Evolutionary conservation across 1,284 basidiomycete genomes (phyloP).

Genomic region (Veloporphyrellus conicus): DNA sequence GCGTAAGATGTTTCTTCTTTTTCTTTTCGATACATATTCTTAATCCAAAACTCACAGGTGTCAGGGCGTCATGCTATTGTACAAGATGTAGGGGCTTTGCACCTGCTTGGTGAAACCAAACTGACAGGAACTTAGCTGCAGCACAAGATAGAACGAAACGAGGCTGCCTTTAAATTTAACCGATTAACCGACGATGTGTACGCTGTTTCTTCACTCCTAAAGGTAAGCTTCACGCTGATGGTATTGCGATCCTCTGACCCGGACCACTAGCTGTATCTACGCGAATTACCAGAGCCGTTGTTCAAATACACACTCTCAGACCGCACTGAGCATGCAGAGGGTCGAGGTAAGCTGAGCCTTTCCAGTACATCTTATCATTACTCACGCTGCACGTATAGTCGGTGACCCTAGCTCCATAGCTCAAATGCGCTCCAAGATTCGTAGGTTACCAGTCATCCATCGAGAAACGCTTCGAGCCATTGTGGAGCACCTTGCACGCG

Average conservation of each 20-base stretch:
- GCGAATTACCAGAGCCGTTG: conserved; percentile 90
- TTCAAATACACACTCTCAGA: conserved; percentile 84
- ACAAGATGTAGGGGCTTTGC: conserved; percentile 55
- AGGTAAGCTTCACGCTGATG: conserved; percentile 48
- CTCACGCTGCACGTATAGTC: conserved; percentile 38
- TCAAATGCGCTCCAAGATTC: conserved; percentile 74
- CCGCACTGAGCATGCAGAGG: conserved; percentile 77
- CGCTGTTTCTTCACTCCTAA: conserved; percentile 86
- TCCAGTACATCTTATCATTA: background rate
- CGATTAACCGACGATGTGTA: conserved; percentile 78
- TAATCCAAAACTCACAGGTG: conserved; percentile 44
- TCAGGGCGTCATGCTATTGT: conserved; percentile 84
- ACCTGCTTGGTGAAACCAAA: background rate
- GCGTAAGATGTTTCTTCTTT: conserved; percentile 44
- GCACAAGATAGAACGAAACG: conserved; percentile 87
- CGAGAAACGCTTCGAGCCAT: conserved; percentile 84
- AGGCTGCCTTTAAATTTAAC: conserved; percentile 78
- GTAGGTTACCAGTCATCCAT: conserved; percentile 80
- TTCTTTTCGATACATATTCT: background rate
- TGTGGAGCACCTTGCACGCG: conserved; percentile 83
- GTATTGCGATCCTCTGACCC: conserved; percentile 11
- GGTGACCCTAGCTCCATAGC: conserved; percentile 71
- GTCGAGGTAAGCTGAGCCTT: conserved; percentile 49
- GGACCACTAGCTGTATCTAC: conserved; percentile 66
- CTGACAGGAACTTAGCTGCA: conserved; percentile 54